phyloP scores from a whole-genome alignment of 352 stramenopile species.

The Globisporangium emineosum region DNA sequence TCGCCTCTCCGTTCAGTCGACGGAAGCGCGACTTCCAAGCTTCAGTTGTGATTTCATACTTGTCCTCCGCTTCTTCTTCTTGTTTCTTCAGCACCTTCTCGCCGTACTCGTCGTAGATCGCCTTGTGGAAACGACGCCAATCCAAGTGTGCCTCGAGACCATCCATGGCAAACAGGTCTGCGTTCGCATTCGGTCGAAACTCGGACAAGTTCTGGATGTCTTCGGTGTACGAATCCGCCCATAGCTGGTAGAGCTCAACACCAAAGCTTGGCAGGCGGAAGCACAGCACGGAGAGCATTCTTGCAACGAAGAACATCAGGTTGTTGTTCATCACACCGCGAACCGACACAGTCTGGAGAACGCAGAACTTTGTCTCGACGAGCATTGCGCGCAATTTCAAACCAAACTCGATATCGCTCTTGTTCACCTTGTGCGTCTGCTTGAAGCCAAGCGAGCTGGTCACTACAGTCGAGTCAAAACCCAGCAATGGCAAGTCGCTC shows the following conservation, averaged over 20 bases:
- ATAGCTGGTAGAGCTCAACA: constrained; percentile 85
- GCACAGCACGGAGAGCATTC: constrained; percentile 85
- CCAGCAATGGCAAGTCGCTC: constrained; percentile 77
- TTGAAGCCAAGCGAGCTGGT: constrained; percentile 66
- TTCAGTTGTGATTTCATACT: constrained; percentile 85
- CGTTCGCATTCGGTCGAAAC: constrained; percentile 80
- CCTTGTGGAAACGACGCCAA: constrained; percentile 88
- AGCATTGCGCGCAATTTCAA: constrained; percentile 87
- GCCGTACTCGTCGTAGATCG: constrained; percentile 82
- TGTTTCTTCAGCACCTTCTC: constrained; percentile 85
- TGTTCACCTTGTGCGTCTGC: constrained; percentile 68
- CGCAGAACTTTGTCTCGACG: constrained; percentile 87
- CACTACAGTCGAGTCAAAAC: constrained; percentile 76
- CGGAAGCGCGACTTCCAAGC: constrained; percentile 83
- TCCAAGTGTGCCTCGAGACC: constrained; percentile 84
- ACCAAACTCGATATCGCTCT: constrained; percentile 81
- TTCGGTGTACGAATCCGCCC: constrained; percentile 84
- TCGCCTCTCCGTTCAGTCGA: constrained; percentile 73
- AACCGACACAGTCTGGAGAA: constrained; percentile 85
- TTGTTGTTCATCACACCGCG: constrained; percentile 91
- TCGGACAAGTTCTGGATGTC: constrained; percentile 74
- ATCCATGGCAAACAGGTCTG: constrained; percentile 87
- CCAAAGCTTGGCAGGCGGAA: constrained; percentile 86
- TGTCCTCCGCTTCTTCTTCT: constrained; percentile 87
- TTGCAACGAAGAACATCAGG: constrained; percentile 88